phyloP scores from a whole-genome alignment of 129 eudicot species.

The Ambrosia artemisiifolia region DNA sequence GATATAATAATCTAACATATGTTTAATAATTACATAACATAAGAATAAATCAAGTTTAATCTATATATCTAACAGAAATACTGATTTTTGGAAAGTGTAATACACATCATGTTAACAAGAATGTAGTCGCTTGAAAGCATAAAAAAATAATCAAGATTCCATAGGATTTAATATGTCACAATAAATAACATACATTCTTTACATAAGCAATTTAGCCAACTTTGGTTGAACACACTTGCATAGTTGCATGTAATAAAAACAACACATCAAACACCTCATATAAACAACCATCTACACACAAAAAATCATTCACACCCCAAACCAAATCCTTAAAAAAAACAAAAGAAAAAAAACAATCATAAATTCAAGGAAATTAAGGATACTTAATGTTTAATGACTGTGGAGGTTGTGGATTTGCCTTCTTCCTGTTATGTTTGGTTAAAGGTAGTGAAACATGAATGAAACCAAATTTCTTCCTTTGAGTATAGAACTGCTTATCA shows the following conservation, averaged over 20 bases:
- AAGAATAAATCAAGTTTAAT: too few species aligned
- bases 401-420: constrained; percentile 27
- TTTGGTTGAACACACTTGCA: neutral
- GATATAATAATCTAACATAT: too few species aligned
- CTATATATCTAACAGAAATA: too few species aligned
- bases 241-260: neutral
- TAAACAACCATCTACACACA: too few species aligned
- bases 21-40: too few species aligned
- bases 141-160: neutral
- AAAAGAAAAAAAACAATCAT: neutral
- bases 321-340: neutral
- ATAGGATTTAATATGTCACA: neutral
- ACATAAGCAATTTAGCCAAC: neutral
- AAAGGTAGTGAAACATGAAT: constrained; percentile 65
- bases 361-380: constrained; percentile 14
- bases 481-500: constrained; percentile 47
- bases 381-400: constrained; percentile 45
- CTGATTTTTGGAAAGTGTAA: too few species aligned
- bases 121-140: neutral
- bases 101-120: too few species aligned
- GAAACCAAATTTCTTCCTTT: constrained; percentile 77
- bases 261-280: neutral
- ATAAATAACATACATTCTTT: neutral
- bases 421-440: constrained; percentile 61
- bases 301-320: constrained; percentile 22